phyloP scores from a whole-genome alignment of 345 rosid species.

The Excoecaria agallocha region DNA sequence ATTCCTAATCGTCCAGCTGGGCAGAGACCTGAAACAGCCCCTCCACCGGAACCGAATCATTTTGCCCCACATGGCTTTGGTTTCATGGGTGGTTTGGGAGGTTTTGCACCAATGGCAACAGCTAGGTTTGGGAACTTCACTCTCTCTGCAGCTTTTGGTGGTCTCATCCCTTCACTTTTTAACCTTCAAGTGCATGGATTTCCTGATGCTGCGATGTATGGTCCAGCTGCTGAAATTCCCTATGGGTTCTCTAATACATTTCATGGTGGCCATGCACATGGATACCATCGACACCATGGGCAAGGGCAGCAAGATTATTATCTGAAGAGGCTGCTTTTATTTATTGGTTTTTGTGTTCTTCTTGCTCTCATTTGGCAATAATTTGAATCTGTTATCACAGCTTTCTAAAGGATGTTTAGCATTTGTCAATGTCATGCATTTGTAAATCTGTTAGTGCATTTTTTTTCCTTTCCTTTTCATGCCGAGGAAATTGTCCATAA shows the following conservation, averaged over 20 bases:
- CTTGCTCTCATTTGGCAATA: slow-evolving; percentile 60
- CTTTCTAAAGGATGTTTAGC: neutral
- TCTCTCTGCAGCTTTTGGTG: slow-evolving; percentile 78
- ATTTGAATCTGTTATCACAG: slow-evolving; percentile 18
- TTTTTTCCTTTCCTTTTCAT: neutral
- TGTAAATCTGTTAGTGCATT: slow-evolving; percentile 33
- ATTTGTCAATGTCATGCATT: slow-evolving; percentile 16
- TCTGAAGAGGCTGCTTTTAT: slow-evolving; percentile 56
- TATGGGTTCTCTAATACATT: slow-evolving; percentile 64
- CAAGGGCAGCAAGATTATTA: slow-evolving; percentile 78
- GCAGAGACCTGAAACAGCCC: slow-evolving; percentile 97
- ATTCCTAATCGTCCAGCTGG: slow-evolving; percentile 95
- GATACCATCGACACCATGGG: slow-evolving; percentile 51
- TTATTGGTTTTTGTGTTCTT: slow-evolving; percentile 52
- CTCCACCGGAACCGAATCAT: slow-evolving; percentile 70
- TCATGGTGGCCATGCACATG: slow-evolving; percentile 71
- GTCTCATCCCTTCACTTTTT: slow-evolving; percentile 76
- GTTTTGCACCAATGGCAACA: slow-evolving; percentile 69
- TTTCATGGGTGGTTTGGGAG: slow-evolving; percentile 80
- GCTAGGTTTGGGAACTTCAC: slow-evolving; percentile 86
- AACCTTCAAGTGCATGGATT: slow-evolving; percentile 84
- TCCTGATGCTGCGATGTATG: slow-evolving; percentile 77
- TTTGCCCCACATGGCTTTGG: slow-evolving; percentile 73
- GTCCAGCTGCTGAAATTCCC: slow-evolving; percentile 68
- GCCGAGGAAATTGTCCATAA: slow-evolving; percentile 33